Conservation (phyloP, 345 rosid species). For the Reutealis trisperma region DNA sequence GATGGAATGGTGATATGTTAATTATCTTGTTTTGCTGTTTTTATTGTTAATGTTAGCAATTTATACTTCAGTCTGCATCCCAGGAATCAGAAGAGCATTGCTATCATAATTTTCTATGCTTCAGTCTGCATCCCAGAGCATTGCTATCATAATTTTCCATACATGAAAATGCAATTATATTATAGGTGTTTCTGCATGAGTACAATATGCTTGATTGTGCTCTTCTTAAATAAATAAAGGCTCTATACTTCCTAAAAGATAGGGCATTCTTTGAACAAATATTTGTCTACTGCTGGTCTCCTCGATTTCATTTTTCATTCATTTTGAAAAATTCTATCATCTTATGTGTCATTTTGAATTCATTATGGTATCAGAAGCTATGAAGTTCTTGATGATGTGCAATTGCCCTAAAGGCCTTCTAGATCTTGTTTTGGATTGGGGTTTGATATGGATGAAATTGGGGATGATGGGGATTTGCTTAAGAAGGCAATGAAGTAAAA, state of each 20-base stretch:
- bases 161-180: neutral
- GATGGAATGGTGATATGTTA: conserved; percentile 70
- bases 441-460: neutral
- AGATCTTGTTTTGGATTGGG: neutral
- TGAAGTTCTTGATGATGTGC: neutral
- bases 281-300: neutral
- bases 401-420: too few species aligned
- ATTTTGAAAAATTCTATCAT: neutral
- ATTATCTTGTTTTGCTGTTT: neutral
- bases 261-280: neutral
- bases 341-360: neutral
- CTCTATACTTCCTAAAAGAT: neutral
- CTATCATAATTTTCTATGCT: conserved; percentile 4
- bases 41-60: conserved; percentile 9
- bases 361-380: conserved; percentile 20
- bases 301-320: neutral
- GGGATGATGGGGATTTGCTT: neutral
- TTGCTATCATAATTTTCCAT: neutral
- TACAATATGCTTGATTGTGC: neutral
- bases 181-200: neutral
- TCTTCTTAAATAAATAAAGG: neutral
- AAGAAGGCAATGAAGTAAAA: neutral
- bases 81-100: conserved; percentile 3
- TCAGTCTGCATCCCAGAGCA: conserved; percentile 1
- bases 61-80: conserved; percentile 2